Conservation (phyloP, 352 stramenopile genomes). For the Phytophthora kernoviae region DNA sequence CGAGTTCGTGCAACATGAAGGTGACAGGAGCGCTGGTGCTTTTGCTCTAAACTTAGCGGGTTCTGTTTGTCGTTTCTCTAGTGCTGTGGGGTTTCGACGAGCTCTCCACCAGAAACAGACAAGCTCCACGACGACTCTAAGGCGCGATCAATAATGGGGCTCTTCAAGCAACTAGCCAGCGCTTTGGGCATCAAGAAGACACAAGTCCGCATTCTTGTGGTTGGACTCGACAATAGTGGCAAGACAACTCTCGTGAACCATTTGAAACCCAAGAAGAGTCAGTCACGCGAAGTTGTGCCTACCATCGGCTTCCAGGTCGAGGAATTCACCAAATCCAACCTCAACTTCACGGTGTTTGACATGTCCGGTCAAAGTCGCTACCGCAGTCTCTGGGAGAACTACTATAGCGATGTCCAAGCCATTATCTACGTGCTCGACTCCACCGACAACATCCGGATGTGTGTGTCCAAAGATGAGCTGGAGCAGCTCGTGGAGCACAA, state of each 20-base stretch:
- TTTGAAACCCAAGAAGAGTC: constrained; percentile 90
- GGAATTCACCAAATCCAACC: constrained; percentile 88
- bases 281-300: constrained; percentile 81
- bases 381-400: constrained; percentile 85
- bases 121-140: neutral
- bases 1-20: too few species aligned
- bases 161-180: constrained; percentile 84
- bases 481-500: constrained; percentile 87
- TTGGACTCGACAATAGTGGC: constrained; percentile 91
- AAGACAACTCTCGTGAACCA: constrained; percentile 94
- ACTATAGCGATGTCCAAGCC: constrained; percentile 84
- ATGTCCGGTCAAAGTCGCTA: constrained; percentile 90
- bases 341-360: constrained; percentile 93
- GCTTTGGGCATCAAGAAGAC: constrained; percentile 85
- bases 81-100: constrained; percentile 7
- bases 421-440: constrained; percentile 92
- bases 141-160: constrained; percentile 52
- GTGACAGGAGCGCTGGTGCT: too few species aligned
- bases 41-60: constrained; percentile 27
- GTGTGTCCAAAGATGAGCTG: constrained; percentile 87
- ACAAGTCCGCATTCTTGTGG: constrained; percentile 87
- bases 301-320: constrained; percentile 92
- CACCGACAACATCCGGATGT: constrained; percentile 87
- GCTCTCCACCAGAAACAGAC: constrained; percentile 1
- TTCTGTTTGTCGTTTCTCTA: constrained; percentile 23